A percentile compares a stretch with the other conserved stretches of the same genome.
These are phyloP conservation scores for Adansonia grandidieri DNA, from an alignment of 441 rosid genomes.

Conservation along the genomic window DNA sequence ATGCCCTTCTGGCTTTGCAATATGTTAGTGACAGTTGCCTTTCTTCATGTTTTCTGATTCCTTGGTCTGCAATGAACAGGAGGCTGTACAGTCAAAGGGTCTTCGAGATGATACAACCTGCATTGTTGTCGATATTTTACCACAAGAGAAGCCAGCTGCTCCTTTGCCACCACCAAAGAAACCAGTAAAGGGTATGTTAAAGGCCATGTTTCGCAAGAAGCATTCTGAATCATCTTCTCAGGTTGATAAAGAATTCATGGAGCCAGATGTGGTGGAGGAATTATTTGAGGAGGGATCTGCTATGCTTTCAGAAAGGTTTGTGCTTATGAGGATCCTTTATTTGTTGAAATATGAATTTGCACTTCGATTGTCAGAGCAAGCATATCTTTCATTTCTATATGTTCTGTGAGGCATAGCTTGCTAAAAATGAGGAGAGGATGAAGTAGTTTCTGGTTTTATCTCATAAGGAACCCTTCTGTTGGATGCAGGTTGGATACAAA, in stretches of 20 bases:
- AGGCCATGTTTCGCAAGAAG: constrained; percentile 84
- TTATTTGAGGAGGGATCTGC: constrained; percentile 95
- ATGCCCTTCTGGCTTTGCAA: constrained; percentile 21
- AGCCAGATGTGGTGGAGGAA: constrained; percentile 89
- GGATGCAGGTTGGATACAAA: constrained; percentile 85
- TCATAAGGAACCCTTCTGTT: constrained; percentile 24
- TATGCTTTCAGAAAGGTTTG: constrained; percentile 94
- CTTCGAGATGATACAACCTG: constrained; percentile 98
- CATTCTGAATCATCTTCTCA: constrained; percentile 73
- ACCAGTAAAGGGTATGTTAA: constrained; percentile 80
- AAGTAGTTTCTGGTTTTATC: constrained; percentile 20
- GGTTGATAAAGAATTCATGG: constrained; percentile 58
- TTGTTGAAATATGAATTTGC: constrained; percentile 11
- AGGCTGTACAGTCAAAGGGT: constrained; percentile 81
- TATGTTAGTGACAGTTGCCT: background rate
- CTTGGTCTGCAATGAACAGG: constrained; percentile 53
- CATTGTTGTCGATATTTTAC: constrained; percentile 86
- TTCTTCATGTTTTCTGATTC: constrained; percentile 11
- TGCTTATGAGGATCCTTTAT: constrained; percentile 31
- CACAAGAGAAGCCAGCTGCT: constrained; percentile 77
- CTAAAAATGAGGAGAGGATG: constrained; percentile 5
- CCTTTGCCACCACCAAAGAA: constrained; percentile 70
- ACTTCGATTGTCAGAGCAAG: background rate
- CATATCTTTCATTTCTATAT: background rate
- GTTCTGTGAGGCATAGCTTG: background rate